These are phyloP conservation scores for Actinomortierella ambigua DNA, from an alignment of 371 early-diverging fungal genomes.

Conservation along the genomic window DNA sequence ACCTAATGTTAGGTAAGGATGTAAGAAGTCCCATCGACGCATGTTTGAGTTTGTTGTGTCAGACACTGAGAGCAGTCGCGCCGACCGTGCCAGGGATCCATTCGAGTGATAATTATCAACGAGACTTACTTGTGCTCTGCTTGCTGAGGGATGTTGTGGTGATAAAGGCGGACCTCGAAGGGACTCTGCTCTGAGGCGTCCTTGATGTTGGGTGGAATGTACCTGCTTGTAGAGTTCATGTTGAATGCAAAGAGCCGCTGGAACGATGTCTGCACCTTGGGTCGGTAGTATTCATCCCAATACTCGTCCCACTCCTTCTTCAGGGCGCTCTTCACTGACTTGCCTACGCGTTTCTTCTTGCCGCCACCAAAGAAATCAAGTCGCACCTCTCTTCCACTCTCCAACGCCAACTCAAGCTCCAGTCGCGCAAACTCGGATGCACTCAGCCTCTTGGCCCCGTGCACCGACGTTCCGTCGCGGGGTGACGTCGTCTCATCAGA, in stretches of 20 bases:
- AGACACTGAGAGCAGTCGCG: no score
- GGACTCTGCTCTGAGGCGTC: conserved; percentile 34
- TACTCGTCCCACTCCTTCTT: conserved; percentile 50
- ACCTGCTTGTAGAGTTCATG: conserved; percentile 83
- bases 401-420: no score
- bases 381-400: no score
- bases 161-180: conserved; percentile 27
- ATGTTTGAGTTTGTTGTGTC: no score
- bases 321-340: background rate
- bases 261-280: conserved; percentile 74
- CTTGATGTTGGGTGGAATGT: conserved; percentile 51
- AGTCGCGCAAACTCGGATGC: no score
- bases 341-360: background rate
- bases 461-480: no score
- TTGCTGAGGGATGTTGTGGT: conserved; percentile 20
- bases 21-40: no score
- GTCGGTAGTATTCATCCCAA: conserved; percentile 84
- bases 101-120: no score
- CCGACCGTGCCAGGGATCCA: no score
- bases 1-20: no score
- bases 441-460: no score
- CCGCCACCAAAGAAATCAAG: background rate
- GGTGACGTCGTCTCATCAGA: no score
- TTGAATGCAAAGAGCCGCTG: conserved; percentile 78
- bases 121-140: conserved; percentile 35